These are phyloP conservation scores for Piper longum DNA, from an alignment of 164 flowering plant species.

Conservation along the genomic window DNA sequence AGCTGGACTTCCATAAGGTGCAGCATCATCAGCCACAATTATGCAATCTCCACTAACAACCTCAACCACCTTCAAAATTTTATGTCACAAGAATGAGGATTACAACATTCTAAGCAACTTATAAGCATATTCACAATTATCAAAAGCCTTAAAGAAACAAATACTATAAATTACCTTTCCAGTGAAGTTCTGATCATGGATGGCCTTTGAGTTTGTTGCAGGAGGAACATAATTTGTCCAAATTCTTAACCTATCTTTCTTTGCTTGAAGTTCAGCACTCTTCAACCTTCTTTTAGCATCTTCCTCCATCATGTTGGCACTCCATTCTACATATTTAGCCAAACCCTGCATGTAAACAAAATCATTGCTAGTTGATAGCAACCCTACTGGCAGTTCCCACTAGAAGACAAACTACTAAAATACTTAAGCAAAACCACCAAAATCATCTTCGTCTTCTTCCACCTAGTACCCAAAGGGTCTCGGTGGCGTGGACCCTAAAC, in stretches of 20 bases:
- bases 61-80: constrained; percentile 68
- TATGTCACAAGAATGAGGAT: neutral
- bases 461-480: too few species aligned
- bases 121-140: too few species aligned
- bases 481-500: too few species aligned
- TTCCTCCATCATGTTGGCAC: constrained; percentile 92
- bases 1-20: constrained; percentile 74
- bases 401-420: too few species aligned
- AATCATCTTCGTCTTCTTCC: too few species aligned
- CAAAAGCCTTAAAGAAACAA: too few species aligned
- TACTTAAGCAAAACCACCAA: too few species aligned
- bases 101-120: neutral
- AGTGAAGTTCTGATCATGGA: constrained; percentile 83
- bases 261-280: constrained; percentile 77
- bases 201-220: constrained; percentile 80
- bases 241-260: constrained; percentile 55
- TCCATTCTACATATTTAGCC: constrained; percentile 96
- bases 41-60: constrained; percentile 96
- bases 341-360: constrained; percentile 48
- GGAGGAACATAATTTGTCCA: constrained; percentile 94
- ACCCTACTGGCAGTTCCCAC: too few species aligned
- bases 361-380: too few species aligned
- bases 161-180: constrained; percentile 46
- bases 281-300: constrained; percentile 65
- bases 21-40: constrained; percentile 84